Evolutionary conservation across 1,284 basidiomycete genomes (phyloP), one percentile per base, ranked within the genome.

Genomic region (Cutaneotrichosporon cutaneum): DNA sequence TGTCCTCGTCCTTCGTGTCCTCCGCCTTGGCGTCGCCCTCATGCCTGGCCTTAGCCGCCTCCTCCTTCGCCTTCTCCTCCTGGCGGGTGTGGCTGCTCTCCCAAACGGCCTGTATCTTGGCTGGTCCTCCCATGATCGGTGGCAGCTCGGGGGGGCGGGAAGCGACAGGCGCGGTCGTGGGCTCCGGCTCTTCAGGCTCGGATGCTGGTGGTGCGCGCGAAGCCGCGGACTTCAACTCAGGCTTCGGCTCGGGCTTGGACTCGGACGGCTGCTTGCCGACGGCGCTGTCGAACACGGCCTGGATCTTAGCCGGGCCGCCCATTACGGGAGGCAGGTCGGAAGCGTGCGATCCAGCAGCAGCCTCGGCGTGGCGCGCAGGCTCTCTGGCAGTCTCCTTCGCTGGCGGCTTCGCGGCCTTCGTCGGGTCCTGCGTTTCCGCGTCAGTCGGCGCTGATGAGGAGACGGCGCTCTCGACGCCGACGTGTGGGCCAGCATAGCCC

Each of bases 261-360:
- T 51, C 50, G 14, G 18, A 9, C 7, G 4, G 33, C 21, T 32
- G n/a, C 16, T 11, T 7, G 14, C 13, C 24, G 2, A 3, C 8
- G 21, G 45, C 22, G 22, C 24, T 16, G 3, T 42, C 39, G 5
- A n/a, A 42, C 45, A 47, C 45, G 2, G 45, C 45, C 22, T 47
- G 45, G 45, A 47, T 47, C 45, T 47, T 47, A 9, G 22, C 22
- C 45, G 45, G 45, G 8, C 45, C 45, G 22, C 45, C 45, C 45
- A 47, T 47, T 22, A 47, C 16, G 5, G 22, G 45, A 13, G 45
- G 45, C 11, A 48, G 47, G 5, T 27, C 24, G 21, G 24, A 16
- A 13, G 50, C 26, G n/a, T 7, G 26, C 18, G 26, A 32, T 18
- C 8, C 50, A 27, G 18, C 50, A 1, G 50, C 14, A 27, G 30